Evolutionary conservation across 371 early-diverging fungal genomes (phyloP).

Genomic region (Enterocytospora artemiae): DNA sequence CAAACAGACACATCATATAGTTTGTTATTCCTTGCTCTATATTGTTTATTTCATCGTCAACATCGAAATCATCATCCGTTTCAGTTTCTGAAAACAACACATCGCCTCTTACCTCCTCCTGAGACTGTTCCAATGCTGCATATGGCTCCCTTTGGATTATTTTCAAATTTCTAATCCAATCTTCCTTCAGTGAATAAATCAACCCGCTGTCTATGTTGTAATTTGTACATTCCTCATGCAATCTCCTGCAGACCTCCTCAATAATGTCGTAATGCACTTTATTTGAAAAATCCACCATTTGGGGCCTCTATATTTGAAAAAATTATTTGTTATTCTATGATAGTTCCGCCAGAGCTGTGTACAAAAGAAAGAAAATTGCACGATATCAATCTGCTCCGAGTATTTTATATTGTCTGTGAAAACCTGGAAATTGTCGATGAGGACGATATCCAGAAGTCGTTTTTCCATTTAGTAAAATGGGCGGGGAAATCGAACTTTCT

Average conservation of each 20-base stretch:
- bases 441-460: conserved; percentile 32
- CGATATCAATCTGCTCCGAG: conserved; percentile 35
- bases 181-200: conserved; percentile 37
- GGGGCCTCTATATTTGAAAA: neutral
- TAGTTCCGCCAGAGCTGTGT: conserved; percentile 41
- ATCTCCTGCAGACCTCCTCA: conserved; percentile 26
- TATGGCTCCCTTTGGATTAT: neutral
- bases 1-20: conserved; percentile 58
- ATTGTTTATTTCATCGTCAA: conserved; percentile 16
- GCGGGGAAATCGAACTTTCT: conserved; percentile 41
- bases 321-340: conserved; percentile 25
- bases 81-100: neutral
- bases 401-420: conserved; percentile 45
- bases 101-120: neutral
- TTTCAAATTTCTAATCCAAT: conserved; percentile 46
- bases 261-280: conserved; percentile 48
- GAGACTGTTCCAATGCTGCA: neutral
- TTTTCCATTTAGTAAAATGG: conserved; percentile 33
- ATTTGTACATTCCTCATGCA: conserved; percentile 18
- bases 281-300: conserved; percentile 44
- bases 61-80: neutral
- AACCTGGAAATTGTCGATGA: conserved; percentile 37
- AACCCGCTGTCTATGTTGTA: conserved; percentile 18
- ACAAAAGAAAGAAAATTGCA: conserved; percentile 43
- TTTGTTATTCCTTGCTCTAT: conserved; percentile 33